phyloP scores from a whole-genome alignment of 2,329 filamentous ascomycete species.

The Coniochaeta sp. region DNA sequence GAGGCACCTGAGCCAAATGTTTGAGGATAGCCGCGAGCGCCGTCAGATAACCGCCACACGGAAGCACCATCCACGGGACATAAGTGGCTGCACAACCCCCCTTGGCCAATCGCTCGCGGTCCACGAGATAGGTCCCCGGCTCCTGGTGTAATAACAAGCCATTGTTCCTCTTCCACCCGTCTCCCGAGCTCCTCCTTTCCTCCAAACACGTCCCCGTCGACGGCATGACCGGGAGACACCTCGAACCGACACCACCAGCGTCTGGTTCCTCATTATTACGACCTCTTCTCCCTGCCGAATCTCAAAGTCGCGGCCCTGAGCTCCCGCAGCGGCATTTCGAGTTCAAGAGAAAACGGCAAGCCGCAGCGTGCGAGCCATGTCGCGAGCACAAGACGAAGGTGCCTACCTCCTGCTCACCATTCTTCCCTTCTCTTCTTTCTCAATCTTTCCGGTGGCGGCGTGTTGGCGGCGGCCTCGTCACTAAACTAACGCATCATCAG shows the following conservation, averaged over 20 bases:
- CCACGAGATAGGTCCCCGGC: not conserved
- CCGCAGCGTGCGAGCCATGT: slow-evolving; percentile 23
- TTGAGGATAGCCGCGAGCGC: not conserved
- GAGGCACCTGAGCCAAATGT: not conserved
- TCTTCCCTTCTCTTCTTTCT: not conserved
- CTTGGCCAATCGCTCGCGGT: too few relatives aligned
- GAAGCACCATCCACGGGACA: not conserved
- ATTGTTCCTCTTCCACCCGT: not conserved
- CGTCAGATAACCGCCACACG: not conserved
- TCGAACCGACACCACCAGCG: not conserved
- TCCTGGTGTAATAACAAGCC: not conserved
- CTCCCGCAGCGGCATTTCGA: slow-evolving; percentile 1
- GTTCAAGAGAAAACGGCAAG: not conserved
- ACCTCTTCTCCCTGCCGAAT: not conserved
- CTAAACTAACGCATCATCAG: slow-evolving; percentile 9
- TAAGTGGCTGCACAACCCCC: too few relatives aligned
- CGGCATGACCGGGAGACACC: not conserved
- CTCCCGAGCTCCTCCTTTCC: not conserved
- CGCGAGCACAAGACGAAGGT: slow-evolving; percentile 24
- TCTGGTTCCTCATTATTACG: not conserved
- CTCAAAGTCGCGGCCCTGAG: not conserved
- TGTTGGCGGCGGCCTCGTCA: too few relatives aligned
- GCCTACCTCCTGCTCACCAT: not conserved
- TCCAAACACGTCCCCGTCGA: not conserved
- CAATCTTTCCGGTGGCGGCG: too few relatives aligned